Percentiles rank a stretch among this genome's conserved stretches.
phyloP scores from a whole-genome alignment of 2,329 filamentous ascomycete species.

The Aspergillus fischeri region DNA sequence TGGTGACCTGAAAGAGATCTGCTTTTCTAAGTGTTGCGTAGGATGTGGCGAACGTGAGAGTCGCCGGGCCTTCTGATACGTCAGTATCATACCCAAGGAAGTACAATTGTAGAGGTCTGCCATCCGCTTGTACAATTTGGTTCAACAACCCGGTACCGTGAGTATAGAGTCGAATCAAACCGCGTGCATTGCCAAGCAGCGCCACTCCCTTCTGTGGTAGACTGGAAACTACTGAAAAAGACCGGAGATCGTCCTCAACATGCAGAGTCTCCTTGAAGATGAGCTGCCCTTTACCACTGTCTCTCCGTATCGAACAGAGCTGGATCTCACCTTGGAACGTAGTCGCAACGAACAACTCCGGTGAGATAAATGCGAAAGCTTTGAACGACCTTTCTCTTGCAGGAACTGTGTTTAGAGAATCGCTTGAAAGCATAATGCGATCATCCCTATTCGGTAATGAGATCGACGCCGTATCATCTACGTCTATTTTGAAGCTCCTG shows the following conservation, averaged over 20 bases:
- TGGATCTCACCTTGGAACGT: constrained; percentile 29
- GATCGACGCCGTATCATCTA: constrained; percentile 9
- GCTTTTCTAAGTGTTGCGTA: constrained; percentile 24
- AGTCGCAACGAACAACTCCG: constrained; percentile 30
- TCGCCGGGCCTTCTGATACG: constrained; percentile 1
- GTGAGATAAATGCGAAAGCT: constrained; percentile 32
- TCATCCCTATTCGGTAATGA: constrained; percentile 14
- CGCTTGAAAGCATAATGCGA: constrained; percentile 6
- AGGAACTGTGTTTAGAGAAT: constrained; percentile 8
- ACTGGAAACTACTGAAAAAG: constrained; percentile 28
- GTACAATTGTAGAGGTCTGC: constrained; percentile 27
- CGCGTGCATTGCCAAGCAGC: constrained; percentile 31
- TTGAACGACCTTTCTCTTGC: constrained; percentile 18
- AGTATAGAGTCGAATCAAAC: constrained; percentile 32
- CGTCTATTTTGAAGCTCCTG: constrained; percentile 26
- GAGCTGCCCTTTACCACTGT: constrained; percentile 2
- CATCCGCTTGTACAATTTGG: constrained; percentile 21
- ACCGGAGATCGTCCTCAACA: constrained; percentile 26
- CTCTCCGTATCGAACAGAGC: constrained; percentile 23
- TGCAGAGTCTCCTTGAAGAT: constrained; percentile 23
- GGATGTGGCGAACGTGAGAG: constrained; percentile 24
- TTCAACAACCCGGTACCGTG: constrained; percentile 27
- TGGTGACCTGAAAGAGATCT: constrained; percentile 24
- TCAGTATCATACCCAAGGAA: constrained; percentile 18
- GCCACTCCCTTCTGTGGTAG: constrained; percentile 28